Base-by-base conservation (phyloP, 192 early-diverging fungal species). In the Endogone sp. region DNA sequence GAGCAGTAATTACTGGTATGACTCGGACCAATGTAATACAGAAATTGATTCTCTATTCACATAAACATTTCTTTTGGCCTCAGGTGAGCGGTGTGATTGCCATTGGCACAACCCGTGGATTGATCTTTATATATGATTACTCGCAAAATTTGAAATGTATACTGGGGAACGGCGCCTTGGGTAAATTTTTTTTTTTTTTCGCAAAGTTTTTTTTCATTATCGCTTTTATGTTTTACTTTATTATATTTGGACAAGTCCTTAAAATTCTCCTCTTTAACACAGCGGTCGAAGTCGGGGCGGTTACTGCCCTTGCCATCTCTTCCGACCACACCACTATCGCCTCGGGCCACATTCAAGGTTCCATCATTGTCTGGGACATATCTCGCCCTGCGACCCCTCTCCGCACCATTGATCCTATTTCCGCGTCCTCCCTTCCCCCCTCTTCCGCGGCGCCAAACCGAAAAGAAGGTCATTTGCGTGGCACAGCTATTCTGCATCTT, bases 291-390 rank as follows among this genome's bases (percentile, higher is more conserved):
- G 55, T 82, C 29, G 86, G 86, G 2, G 70, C 84, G 3, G 86
- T 87, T 24, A 85, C 83, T 13, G 80, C 86, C 8, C 76, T 87
- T 23, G 80, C 84, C 22, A 85, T 87, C 22, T 85, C 84, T 22
- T 74, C 84, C 0, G 86, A 87, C 58, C 79, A 82, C 60, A 77
- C 84, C 0, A 80, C 77, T 25, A 81, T 87, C 79, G 82, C 77
- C 22, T 77, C 77, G 58, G 86, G 86, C 25, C 81, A 85, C 54
- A 79, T 77, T 44, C 77, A 76, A 57, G 86, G 86, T 21, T 75
- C 77, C 49, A 82, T 87, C 65, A 79, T 85, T 30, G 72, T 87
- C 4, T 87, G 86, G 86, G 82, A 87, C 60, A 67, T 87, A 44
- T 67, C 71, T 60, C 77, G 83, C 21, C 77, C 84, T 4, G 65